Percentiles rank a stretch among this genome's conserved stretches.
Conservation (phyloP, 345 rosid genomes). For the Eucalyptus pauciflora region DNA sequence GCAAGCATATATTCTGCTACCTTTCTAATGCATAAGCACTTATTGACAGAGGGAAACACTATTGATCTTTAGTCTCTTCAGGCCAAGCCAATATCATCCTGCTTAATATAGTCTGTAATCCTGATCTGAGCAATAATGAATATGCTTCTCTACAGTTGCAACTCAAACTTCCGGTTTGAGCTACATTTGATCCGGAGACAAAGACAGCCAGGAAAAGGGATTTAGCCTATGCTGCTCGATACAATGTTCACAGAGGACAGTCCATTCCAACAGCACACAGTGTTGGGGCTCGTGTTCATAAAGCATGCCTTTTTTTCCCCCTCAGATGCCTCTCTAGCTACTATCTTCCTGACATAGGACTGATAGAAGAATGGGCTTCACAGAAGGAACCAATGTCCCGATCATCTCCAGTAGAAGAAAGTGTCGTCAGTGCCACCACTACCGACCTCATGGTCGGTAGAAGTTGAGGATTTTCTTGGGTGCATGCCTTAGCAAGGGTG, state of each 20-base stretch:
- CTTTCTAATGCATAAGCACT: background rate
- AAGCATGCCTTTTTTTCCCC: background rate
- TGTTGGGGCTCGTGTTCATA: background rate
- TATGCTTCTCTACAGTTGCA: background rate
- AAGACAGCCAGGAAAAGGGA: background rate
- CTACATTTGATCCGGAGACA: background rate
- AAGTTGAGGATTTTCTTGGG: conserved; percentile 51
- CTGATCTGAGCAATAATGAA: background rate
- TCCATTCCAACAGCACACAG: conserved; percentile 1
- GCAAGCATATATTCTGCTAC: background rate
- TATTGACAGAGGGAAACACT: background rate
- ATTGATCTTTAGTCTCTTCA: background rate
- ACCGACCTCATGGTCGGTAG: conserved; percentile 76
- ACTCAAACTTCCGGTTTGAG: background rate
- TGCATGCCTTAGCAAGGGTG: conserved; percentile 69
- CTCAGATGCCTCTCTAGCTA: background rate
- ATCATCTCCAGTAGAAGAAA: conserved; percentile 56
- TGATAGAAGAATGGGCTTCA: conserved; percentile 36
- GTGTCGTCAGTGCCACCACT: conserved; percentile 67
- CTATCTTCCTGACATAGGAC: conserved; percentile 60
- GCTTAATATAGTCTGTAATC: background rate
- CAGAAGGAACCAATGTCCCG: conserved; percentile 49
- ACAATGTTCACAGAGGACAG: background rate
- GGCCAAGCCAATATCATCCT: background rate
- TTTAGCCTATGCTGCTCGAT: background rate